These are phyloP conservation scores for Elasticomyces elasticus DNA, from an alignment of 495 filamentous ascomycete species.

Conservation along the genomic window DNA sequence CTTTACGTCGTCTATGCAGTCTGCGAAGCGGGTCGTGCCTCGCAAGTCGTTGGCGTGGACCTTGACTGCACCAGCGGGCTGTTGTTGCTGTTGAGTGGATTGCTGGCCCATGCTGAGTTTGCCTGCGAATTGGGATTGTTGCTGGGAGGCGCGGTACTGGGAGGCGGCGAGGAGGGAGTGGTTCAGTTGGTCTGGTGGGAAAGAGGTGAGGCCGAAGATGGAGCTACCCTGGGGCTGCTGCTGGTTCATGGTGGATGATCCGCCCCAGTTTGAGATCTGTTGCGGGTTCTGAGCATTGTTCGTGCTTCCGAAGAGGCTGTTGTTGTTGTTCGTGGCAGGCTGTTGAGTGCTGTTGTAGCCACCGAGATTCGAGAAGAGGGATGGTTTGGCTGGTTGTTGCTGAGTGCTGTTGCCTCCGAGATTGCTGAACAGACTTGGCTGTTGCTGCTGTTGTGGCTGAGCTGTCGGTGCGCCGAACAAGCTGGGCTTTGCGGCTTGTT, in stretches of 20 bases:
- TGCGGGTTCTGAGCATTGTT: background rate
- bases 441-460: slow-evolving; percentile 8
- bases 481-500: background rate
- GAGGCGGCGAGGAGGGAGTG: slow-evolving; percentile 25
- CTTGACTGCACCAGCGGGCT: slow-evolving; percentile 58
- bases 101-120: slow-evolving; percentile 17
- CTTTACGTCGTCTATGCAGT: slow-evolving; percentile 76
- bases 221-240: slow-evolving; percentile 18
- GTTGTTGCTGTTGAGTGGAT: background rate
- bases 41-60: slow-evolving; percentile 67
- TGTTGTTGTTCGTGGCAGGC: slow-evolving; percentile 8
- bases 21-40: slow-evolving; percentile 80
- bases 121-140: slow-evolving; percentile 2
- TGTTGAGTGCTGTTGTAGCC: background rate
- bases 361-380: slow-evolving; percentile 6
- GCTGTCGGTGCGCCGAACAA: slow-evolving; percentile 18
- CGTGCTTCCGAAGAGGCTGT: slow-evolving; percentile 14
- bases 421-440: slow-evolving; percentile 1
- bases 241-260: background rate
- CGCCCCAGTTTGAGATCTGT: slow-evolving; percentile 2
- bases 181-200: slow-evolving; percentile 16
- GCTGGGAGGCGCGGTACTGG: slow-evolving; percentile 26
- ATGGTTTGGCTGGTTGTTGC: background rate
- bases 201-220: slow-evolving; percentile 25
- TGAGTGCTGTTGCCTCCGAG: background rate